These are phyloP conservation scores for Kazachstania bromeliacearum DNA, from an alignment of 805 yeast species.

Conservation along the genomic window DNA sequence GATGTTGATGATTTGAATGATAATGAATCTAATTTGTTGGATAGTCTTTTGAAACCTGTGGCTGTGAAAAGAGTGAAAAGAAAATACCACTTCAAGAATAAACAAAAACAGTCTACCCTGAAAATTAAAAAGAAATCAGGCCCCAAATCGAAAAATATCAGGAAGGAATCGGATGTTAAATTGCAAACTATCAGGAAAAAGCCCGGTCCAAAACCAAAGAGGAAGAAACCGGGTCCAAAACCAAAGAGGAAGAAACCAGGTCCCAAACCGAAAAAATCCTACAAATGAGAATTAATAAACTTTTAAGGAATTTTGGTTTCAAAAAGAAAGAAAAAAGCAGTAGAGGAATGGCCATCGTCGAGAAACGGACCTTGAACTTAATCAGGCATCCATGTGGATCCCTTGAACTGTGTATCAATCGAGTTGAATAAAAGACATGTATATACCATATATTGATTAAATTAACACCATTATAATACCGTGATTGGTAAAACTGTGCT, in stretches of 20 bases:
- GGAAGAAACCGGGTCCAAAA: neutral
- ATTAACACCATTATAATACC: no score
- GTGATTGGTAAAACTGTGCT: no score
- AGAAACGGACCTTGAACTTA: neutral
- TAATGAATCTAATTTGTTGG: neutral
- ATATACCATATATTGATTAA: no score
- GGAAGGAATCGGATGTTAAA: neutral
- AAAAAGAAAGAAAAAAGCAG: neutral
- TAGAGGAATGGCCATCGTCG: neutral
- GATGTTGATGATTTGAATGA: slow-evolving; percentile 20
- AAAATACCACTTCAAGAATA: neutral
- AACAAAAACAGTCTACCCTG: neutral
- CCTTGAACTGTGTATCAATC: no score
- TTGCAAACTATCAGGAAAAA: neutral
- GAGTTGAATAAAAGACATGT: no score
- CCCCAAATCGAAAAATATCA: neutral
- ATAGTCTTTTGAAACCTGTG: no score
- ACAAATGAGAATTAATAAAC: no score
- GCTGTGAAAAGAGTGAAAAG: neutral
- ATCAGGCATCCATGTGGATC: no score
- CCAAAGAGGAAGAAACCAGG: neutral
- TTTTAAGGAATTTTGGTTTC: neutral
- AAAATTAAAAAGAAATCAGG: neutral
- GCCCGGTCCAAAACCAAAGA: slow-evolving; percentile 2
- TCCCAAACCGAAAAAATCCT: neutral